Conservation (phyloP, 129 eudicot genomes). For the Flaveria linearis region DNA sequence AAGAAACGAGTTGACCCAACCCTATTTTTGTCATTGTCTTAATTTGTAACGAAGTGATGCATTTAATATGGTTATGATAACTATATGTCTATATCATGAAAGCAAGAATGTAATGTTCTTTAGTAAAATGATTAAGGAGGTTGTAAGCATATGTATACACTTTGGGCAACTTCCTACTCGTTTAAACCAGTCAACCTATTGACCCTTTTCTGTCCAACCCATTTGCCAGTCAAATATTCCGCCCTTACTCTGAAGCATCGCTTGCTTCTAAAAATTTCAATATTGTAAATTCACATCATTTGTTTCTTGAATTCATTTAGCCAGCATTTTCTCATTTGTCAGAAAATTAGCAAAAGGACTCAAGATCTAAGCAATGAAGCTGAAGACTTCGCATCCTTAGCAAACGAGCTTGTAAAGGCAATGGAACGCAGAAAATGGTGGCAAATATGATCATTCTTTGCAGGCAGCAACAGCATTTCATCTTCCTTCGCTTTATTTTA, state of each 20-base stretch:
- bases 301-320: neutral
- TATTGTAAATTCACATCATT: slow-evolving; percentile 2
- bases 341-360: slow-evolving; percentile 76
- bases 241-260: neutral
- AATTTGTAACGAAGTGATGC: neutral
- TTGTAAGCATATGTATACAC: neutral
- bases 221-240: neutral
- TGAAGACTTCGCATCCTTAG: slow-evolving; percentile 90
- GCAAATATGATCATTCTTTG: slow-evolving; percentile 53
- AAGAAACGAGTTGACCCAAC: neutral
- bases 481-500: neutral
- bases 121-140: slow-evolving; percentile 5
- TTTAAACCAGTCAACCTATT: neutral
- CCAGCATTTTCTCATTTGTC: slow-evolving; percentile 17
- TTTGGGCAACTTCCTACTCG: neutral
- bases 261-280: neutral
- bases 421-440: slow-evolving; percentile 95
- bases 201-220: neutral
- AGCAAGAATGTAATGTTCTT: neutral
- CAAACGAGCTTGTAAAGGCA: slow-evolving; percentile 89
- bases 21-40: neutral
- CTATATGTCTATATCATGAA: neutral
- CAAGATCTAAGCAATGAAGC: slow-evolving; percentile 82
- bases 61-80: neutral
- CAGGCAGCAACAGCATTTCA: neutral